Conservation (phyloP, 805 yeast species). For the Lachancea sp. region DNA sequence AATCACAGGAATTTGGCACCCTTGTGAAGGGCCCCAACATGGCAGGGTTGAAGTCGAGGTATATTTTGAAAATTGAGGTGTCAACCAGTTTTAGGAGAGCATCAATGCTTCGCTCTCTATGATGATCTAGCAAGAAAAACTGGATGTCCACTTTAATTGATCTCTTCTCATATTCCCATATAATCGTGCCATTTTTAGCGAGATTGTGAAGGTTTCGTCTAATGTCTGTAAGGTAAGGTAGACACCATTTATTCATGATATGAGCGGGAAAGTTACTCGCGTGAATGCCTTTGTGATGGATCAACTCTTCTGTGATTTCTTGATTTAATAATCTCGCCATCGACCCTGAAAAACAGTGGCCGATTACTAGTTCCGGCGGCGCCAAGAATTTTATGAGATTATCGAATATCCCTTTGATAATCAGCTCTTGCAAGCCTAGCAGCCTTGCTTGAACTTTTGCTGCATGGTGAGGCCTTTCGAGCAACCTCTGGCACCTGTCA, state of each 20-base stretch:
- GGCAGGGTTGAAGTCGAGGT: slow-evolving; percentile 59
- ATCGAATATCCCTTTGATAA: slow-evolving; percentile 19
- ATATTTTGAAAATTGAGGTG: slow-evolving; percentile 70
- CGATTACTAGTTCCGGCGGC: slow-evolving; percentile 48
- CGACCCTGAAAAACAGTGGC: slow-evolving; percentile 37
- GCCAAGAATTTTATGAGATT: slow-evolving; percentile 51
- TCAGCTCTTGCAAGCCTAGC: slow-evolving; percentile 15
- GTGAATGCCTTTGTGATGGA: not conserved
- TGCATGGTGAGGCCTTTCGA: not conserved
- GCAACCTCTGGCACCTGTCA: slow-evolving; percentile 15
- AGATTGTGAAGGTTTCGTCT: slow-evolving; percentile 38
- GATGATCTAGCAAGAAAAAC: slow-evolving; percentile 28
- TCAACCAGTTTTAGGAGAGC: slow-evolving; percentile 50
- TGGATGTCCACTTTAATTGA: slow-evolving; percentile 20
- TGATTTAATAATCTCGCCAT: slow-evolving; percentile 7
- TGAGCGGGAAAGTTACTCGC: slow-evolving; percentile 6
- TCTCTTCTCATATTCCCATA: slow-evolving; percentile 20
- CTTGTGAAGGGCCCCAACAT: slow-evolving; percentile 80
- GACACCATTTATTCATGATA: slow-evolving; percentile 31
- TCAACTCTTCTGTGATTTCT: slow-evolving; percentile 12
- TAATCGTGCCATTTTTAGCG: slow-evolving; percentile 12
- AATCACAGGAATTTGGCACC: slow-evolving; percentile 66
- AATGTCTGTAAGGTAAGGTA: slow-evolving; percentile 43
- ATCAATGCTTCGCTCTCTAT: slow-evolving; percentile 33
- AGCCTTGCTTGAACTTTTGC: slow-evolving; percentile 1